Percentiles rank a stretch among this genome's conserved stretches.
These are phyloP conservation scores for Favolaschia claudopus DNA, from an alignment of 768 basidiomycete genomes.

Conservation along the genomic window DNA sequence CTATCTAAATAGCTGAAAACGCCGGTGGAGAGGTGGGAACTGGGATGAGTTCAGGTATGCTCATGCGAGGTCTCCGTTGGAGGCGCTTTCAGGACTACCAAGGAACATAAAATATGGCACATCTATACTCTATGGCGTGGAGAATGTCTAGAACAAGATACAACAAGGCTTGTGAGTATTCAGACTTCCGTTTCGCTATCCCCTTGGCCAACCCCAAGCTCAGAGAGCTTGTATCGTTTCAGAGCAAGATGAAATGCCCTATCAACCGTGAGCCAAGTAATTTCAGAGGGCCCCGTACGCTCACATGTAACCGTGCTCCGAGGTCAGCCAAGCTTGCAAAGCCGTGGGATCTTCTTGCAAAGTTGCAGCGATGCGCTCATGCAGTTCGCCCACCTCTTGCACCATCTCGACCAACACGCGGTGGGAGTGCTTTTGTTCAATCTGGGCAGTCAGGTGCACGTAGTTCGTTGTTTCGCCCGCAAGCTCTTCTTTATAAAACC, in stretches of 20 bases:
- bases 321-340: not conserved
- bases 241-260: not conserved
- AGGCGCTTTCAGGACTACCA: no score
- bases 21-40: no score
- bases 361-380: not conserved
- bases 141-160: no score
- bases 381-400: conserved; percentile 5
- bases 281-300: not conserved
- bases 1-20: no score
- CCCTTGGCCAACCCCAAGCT: not conserved
- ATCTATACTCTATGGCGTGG: no score
- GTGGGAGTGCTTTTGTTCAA: conserved; percentile 8
- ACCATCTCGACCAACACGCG: conserved; percentile 22
- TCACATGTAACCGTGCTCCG: conserved; percentile 1
- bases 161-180: no score
- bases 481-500: conserved; percentile 32
- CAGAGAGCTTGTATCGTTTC: not conserved
- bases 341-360: not conserved
- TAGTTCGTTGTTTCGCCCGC: conserved; percentile 31
- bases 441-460: conserved; percentile 22
- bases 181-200: not conserved
- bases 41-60: no score
- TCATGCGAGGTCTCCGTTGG: no score
- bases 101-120: no score
- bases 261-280: not conserved